Evolutionary conservation across 2,329 filamentous ascomycete genomes (phyloP), one percentile per base, ranked within the genome.

Genomic region (Calonectria fujianensis): DNA sequence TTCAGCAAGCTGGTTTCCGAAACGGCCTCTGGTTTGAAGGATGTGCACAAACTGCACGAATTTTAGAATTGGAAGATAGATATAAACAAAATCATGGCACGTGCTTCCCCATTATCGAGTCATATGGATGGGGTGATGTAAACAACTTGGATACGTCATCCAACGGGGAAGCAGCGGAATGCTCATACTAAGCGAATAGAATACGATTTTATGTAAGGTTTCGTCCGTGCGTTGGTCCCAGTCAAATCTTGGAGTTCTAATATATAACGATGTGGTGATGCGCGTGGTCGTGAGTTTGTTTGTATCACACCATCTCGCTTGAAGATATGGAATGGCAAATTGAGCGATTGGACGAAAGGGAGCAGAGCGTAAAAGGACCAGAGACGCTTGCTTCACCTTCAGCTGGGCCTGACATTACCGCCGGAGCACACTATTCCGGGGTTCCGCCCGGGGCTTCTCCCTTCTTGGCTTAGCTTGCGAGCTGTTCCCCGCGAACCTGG

Each of bases 1-100:
- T 67, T 79, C 3, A 69, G 73, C 31, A 85, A 27, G 80, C 65
- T 39, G n/a, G 74, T 77, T 35, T 78, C 79, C 3, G 78, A 75
- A 0, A 78, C 80, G 0, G 79, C 75, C 0, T 69, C 74, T 27
- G 66, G 66, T 0, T 41, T 81, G 29, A 77, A 59, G 35, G 51
- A 65, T 0, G 7, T 79, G 11, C 32, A 48, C 0, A 80, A 81
- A 61, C 16, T 63, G 6, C 35, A 63, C 14, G 35, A 63, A 63
- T 63, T 63, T 10, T 63, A 37, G 24, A 3, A 29, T 8, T 9
- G 27, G 13, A 39, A 32, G 0, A 20, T 3, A 35, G 52, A 7
- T 10, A 2, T 5, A 11, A 3, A 24, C 4, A 10, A 4, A 48
- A 24, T 48, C 9, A 48, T 11, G 45, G 10, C 45, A 24, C 20